Evolutionary conservation across 768 basidiomycete species (phyloP), one percentile per base, ranked within the genome.

Genomic region (Terana coerulea): DNA sequence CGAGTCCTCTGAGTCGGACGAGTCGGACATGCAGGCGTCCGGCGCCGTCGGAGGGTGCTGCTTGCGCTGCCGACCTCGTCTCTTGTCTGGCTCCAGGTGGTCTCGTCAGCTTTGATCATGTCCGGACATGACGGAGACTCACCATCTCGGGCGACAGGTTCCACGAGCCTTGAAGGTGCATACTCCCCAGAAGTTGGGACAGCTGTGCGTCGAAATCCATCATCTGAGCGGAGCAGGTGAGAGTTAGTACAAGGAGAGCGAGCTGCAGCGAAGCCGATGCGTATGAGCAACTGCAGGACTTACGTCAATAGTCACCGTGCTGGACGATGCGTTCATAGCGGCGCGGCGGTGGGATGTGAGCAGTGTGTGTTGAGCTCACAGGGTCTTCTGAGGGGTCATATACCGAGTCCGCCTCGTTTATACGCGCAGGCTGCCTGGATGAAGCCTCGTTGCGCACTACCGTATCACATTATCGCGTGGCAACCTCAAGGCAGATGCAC

Each of bases 141-240:
- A 65, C 64, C 49, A 57, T 51, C 45, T 44, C 34, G 1, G 51
- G 39, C 30, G 50, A 57, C 21, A 36, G 39, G 31, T 43, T 54
- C 57, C 55, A 54, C 21, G 54, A 39, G 47, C 46, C 47, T 31
- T 53, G 57, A 5, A 65, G 50, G 36, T 59, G 50, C 51, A 65
- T 58, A 17, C 47, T 57, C 14, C 57, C 40, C 19, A 65, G 51
- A 6, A 65, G 54, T 31, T 63, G 56, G 9, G 60, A 52, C 29
- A 65, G 53, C 17, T 64, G 61, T 15, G 47, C 34, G 28, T 65
- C 64, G 36, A 61, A 48, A 28, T 63, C 61, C 62, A 62, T 63
- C 52, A 55, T 55, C 54, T 55, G 34, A 11, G 30, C 28, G 37
- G 14, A 34, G 33, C 26, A 24, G 37, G 47, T 37, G 34, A 48